These are phyloP conservation scores for Alternaria sp. DNA, from an alignment of 2,329 filamentous ascomycete genomes.

Conservation along the genomic window DNA sequence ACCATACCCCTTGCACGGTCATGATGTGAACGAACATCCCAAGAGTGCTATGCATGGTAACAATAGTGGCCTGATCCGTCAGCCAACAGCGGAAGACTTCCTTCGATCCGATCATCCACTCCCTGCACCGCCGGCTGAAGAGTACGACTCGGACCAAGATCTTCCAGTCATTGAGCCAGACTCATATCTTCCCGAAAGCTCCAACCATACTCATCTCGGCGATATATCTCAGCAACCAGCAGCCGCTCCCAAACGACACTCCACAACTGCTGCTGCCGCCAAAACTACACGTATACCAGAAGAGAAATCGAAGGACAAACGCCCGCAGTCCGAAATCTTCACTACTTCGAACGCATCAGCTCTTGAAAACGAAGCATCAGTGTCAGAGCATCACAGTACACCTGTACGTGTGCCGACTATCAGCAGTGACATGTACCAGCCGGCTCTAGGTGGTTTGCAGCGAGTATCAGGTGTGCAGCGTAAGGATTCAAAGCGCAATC, in stretches of 20 bases:
- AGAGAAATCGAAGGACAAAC: background rate
- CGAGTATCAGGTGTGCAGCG: background rate
- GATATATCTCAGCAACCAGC: background rate
- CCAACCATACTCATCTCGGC: background rate
- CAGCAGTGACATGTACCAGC: conserved; percentile 10
- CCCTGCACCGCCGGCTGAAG: background rate
- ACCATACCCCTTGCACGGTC: conserved; percentile 1
- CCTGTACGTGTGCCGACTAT: conserved; percentile 2
- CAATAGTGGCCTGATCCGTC: background rate
- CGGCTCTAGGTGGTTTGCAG: conserved; percentile 12
- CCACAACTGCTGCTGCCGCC: background rate
- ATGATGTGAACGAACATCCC: background rate
- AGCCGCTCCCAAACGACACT: background rate
- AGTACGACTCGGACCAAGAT: conserved; percentile 8
- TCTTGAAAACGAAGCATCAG: background rate
- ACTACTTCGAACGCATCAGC: background rate
- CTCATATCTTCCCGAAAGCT: background rate
- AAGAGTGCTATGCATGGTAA: background rate
- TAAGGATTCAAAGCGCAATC: conserved; percentile 1
- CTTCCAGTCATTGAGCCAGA: conserved; percentile 8
- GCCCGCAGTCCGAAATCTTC: background rate
- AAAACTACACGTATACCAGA: background rate
- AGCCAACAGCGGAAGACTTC: conserved; percentile 9
- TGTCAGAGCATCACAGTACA: background rate
- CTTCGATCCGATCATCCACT: background rate